Percentiles rank a stretch among this genome's conserved stretches.
These are phyloP conservation scores for Cadophora sp. DNA, from an alignment of 2,329 filamentous ascomycete genomes.

Conservation along the genomic window DNA sequence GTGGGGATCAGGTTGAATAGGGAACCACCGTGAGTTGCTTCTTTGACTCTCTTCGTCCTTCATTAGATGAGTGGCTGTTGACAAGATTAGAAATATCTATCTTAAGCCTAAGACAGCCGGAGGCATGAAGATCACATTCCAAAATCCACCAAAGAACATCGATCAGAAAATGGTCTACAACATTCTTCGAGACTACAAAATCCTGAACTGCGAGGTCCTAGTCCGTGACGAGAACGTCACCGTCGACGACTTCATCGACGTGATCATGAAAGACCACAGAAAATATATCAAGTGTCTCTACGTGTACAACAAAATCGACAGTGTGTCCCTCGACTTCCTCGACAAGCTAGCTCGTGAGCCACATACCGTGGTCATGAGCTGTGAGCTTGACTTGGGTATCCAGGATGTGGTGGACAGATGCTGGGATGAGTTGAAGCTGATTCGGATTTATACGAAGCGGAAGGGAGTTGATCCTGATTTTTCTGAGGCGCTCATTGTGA, in stretches of 20 bases:
- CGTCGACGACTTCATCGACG: conserved; percentile 98
- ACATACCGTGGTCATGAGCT: conserved; percentile 95
- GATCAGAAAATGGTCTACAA: conserved; percentile 99
- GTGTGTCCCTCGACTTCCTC: conserved; percentile 89
- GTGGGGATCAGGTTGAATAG: conserved; percentile 94
- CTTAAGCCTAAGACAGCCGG: conserved; percentile 95
- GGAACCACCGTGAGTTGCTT: conserved; percentile 75
- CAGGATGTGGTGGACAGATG: conserved; percentile 92
- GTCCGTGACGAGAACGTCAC: conserved; percentile 94
- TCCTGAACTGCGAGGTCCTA: conserved; percentile 95
- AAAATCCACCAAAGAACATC: conserved; percentile 83
- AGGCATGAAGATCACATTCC: conserved; percentile 98
- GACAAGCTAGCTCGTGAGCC: conserved; percentile 92
- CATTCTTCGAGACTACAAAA: conserved; percentile 97
- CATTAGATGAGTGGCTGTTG: not conserved
- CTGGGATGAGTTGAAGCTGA: conserved; percentile 90
- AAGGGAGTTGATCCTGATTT: conserved; percentile 93
- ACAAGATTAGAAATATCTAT: conserved; percentile 80
- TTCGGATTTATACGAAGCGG: conserved; percentile 95
- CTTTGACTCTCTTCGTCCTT: not conserved
- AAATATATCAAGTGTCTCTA: conserved; percentile 96
- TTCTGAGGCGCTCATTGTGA: conserved; percentile 88
- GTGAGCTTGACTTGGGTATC: conserved; percentile 92
- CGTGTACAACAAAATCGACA: conserved; percentile 99
- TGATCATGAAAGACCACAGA: conserved; percentile 98